Evolutionary conservation across 2,329 filamentous ascomycete genomes (phyloP).

Genomic region (Sporothrix brasiliensis): DNA sequence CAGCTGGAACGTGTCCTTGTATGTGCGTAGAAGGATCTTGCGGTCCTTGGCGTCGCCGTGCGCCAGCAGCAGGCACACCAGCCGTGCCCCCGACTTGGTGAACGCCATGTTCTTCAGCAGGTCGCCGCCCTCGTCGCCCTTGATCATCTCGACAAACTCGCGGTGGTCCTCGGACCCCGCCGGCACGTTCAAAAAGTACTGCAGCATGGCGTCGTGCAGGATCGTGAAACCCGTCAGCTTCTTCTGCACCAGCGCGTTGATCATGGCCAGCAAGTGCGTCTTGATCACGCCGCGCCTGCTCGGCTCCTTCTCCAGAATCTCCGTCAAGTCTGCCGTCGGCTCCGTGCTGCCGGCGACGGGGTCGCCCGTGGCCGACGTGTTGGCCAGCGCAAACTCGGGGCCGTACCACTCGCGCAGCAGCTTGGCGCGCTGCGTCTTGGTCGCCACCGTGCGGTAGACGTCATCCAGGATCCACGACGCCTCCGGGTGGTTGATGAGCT

Average conservation of each 20-base stretch:
- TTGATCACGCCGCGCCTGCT: slow-evolving; percentile 88
- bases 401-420: slow-evolving; percentile 96
- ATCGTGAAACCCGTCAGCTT: slow-evolving; percentile 96
- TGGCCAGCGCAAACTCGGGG: slow-evolving; percentile 81
- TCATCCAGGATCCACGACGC: slow-evolving; percentile 98
- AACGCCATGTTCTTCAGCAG: slow-evolving; percentile 94
- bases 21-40: slow-evolving; percentile 80
- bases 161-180: slow-evolving; percentile 77
- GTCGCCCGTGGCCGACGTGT: slow-evolving; percentile 26
- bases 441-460: slow-evolving; percentile 87
- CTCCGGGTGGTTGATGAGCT: slow-evolving; percentile 93
- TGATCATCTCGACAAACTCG: slow-evolving; percentile 87
- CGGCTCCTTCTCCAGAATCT: slow-evolving; percentile 74
- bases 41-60: slow-evolving; percentile 89
- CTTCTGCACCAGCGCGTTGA: slow-evolving; percentile 93
- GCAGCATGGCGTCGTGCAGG: slow-evolving; percentile 96
- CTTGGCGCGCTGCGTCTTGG: slow-evolving; percentile 79
- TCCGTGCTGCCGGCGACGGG: slow-evolving; percentile 41
- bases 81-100: slow-evolving; percentile 80
- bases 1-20: slow-evolving; percentile 83
- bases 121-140: slow-evolving; percentile 88
- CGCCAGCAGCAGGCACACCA: slow-evolving; percentile 80
- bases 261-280: slow-evolving; percentile 80
- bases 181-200: slow-evolving; percentile 85
- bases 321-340: slow-evolving; percentile 68